A percentile compares a stretch with the other conserved stretches of the same genome.
These are phyloP conservation scores for Suillus subaureus DNA, from an alignment of 768 basidiomycete species.

Conservation along the genomic window DNA sequence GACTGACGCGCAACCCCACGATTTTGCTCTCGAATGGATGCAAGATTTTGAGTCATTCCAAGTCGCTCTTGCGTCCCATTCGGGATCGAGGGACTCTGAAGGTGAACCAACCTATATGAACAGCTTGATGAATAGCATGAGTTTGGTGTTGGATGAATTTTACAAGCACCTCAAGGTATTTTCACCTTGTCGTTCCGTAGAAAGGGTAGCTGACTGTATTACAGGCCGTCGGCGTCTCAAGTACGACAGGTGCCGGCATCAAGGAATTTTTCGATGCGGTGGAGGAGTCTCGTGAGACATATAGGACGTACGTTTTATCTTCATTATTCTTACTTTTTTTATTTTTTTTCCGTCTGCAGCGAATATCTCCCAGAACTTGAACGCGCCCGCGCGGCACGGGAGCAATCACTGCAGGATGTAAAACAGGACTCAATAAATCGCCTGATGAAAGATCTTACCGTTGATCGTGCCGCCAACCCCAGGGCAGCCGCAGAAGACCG, in stretches of 20 bases:
- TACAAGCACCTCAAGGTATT: conserved; percentile 92
- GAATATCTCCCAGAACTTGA: conserved; percentile 92
- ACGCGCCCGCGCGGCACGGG: conserved; percentile 63
- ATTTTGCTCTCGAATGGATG: conserved; percentile 98
- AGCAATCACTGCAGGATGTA: conserved; percentile 60
- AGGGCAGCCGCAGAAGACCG: conserved; percentile 53
- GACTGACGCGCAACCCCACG: conserved; percentile 88
- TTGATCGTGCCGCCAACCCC: conserved; percentile 72
- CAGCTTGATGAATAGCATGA: conserved; percentile 99
- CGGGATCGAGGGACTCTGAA: conserved; percentile 68
- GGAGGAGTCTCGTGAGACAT: conserved; percentile 83
- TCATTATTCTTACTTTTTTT: background rate
- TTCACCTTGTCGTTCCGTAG: background rate
- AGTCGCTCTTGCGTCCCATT: conserved; percentile 74
- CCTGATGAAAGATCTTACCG: conserved; percentile 76
- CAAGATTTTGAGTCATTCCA: conserved; percentile 96
- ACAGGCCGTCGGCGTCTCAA: conserved; percentile 94
- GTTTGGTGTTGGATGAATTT: conserved; percentile 95
- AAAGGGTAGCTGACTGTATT: conserved; percentile 4
- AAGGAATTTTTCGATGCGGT: conserved; percentile 92
- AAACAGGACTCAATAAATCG: conserved; percentile 80
- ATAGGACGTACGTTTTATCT: conserved; percentile 67
- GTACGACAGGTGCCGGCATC: conserved; percentile 94
- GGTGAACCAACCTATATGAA: conserved; percentile 98
- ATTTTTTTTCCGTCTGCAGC: conserved; percentile 41